Conservation (phyloP, 1,139 yeast genomes). For the Candida pseudoviswanathii region DNA sequence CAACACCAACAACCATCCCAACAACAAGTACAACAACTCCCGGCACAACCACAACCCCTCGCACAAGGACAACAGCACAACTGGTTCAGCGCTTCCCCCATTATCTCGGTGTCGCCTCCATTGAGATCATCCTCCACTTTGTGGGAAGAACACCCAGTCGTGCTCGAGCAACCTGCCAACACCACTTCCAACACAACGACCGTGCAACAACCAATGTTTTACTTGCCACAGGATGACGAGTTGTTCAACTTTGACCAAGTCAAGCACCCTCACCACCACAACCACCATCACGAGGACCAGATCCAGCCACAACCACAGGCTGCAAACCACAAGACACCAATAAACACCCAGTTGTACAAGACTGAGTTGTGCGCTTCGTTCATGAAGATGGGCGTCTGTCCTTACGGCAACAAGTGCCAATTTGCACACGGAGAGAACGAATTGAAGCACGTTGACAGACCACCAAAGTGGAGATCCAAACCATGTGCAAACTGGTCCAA, state of each 20-base stretch:
- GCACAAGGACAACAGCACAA: constrained; percentile 5
- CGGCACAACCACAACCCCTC: constrained; percentile 2
- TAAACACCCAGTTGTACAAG: constrained; percentile 78
- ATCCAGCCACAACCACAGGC: constrained; percentile 1
- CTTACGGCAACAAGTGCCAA: constrained; percentile 89
- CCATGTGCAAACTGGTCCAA: constrained; percentile 89
- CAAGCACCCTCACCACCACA: constrained; percentile 10
- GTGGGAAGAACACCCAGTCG: constrained; percentile 5
- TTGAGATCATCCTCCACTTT: constrained; percentile 4
- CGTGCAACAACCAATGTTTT: constrained; percentile 7
- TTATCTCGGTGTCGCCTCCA: constrained; percentile 10
- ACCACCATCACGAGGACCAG: constrained; percentile 1
- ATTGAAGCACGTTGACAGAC: constrained; percentile 70
- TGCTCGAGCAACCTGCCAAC: background rate
- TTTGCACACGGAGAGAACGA: constrained; percentile 90
- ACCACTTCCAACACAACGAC: background rate
- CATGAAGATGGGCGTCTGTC: constrained; percentile 73
- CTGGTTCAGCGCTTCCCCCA: constrained; percentile 8
- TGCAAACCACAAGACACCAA: constrained; percentile 16
- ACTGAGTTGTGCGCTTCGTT: constrained; percentile 87
- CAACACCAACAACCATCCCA: constrained; percentile 1
- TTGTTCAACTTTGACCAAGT: constrained; percentile 27
- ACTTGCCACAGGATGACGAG: constrained; percentile 20
- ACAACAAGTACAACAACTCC: constrained; percentile 1
- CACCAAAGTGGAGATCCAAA: constrained; percentile 88